A percentile compares a stretch with the other conserved stretches of the same genome.
Evolutionary conservation across 371 early-diverging fungal genomes (phyloP).

Genomic region (Entomophthora muscae): DNA sequence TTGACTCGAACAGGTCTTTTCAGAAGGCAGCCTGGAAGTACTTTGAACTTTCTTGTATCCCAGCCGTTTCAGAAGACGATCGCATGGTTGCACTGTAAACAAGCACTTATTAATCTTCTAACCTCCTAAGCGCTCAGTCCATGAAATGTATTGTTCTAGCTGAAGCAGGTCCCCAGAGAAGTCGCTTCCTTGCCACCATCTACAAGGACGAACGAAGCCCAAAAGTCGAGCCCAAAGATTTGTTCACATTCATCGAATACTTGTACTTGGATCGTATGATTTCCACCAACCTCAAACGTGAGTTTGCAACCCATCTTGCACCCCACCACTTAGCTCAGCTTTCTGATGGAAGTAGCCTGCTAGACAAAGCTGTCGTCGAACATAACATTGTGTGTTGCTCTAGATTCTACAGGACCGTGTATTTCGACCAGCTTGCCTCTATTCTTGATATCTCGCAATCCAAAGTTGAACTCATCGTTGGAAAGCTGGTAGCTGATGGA

Average conservation of each 20-base stretch:
- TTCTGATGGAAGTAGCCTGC: conserved; percentile 57
- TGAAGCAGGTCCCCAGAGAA: conserved; percentile 78
- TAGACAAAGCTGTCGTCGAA: conserved; percentile 85
- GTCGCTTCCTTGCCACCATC: conserved; percentile 71
- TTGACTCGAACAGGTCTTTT: conserved; percentile 72
- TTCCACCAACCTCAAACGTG: conserved; percentile 49
- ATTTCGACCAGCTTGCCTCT: conserved; percentile 60
- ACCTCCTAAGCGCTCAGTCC: conserved; percentile 28
- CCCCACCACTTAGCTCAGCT: conserved; percentile 59
- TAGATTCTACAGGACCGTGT: conserved; percentile 76
- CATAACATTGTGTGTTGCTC: conserved; percentile 79
- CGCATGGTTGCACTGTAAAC: conserved; percentile 41
- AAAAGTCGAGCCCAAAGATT: conserved; percentile 21
- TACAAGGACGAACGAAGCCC: conserved; percentile 79
- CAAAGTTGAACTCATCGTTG: conserved; percentile 68
- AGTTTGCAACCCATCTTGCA: conserved; percentile 49
- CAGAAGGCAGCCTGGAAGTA: conserved; percentile 72
- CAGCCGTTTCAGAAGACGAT: conserved; percentile 39
- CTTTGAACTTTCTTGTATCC: conserved; percentile 60
- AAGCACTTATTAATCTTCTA: not conserved
- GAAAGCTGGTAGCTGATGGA: conserved; percentile 79
- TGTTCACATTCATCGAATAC: conserved; percentile 65
- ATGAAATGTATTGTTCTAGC: conserved; percentile 76
- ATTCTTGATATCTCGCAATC: conserved; percentile 54
- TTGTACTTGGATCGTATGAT: conserved; percentile 81